Evolutionary conservation across 345 rosid species (phyloP).

Genomic region (Isatis tinctoria): DNA sequence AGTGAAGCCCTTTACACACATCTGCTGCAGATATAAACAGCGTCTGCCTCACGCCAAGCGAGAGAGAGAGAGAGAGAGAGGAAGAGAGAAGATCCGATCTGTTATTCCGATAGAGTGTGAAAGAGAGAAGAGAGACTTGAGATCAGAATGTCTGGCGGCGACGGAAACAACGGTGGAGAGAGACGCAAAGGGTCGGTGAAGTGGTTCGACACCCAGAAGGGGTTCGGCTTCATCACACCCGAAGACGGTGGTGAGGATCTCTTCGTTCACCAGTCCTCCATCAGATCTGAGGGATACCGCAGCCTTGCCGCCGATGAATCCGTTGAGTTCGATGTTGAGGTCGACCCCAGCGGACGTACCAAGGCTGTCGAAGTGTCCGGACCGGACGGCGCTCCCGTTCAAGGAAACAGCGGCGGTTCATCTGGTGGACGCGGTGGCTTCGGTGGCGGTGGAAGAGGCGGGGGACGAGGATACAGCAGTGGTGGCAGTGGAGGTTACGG

Average conservation of each 20-base stretch:
- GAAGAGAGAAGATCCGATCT: conserved; percentile 18
- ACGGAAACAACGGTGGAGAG: conserved; percentile 16
- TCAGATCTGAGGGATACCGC: conserved; percentile 72
- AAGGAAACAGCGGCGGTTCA: conserved; percentile 15
- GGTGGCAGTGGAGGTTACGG: conserved; percentile 15
- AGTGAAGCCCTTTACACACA: conserved; percentile 15
- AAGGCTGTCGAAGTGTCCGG: conserved; percentile 85
- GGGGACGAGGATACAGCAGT: conserved; percentile 12
- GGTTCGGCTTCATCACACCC: conserved; percentile 89
- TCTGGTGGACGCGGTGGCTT: conserved; percentile 30
- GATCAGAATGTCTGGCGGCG: conserved; percentile 27
- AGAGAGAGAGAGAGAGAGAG: conserved; percentile 4
- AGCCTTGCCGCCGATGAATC: conserved; percentile 63
- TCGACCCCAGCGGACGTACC: conserved; percentile 49
- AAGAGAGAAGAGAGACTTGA: no score
- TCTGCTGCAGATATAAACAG: conserved; percentile 30
- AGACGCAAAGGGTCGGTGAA: conserved; percentile 54
- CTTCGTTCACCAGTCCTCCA: conserved; percentile 85
- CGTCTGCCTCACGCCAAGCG: conserved; percentile 11
- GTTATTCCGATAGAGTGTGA: background rate
- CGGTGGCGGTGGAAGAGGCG: conserved; percentile 27
- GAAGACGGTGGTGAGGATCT: conserved; percentile 81
- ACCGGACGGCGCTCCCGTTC: conserved; percentile 41
- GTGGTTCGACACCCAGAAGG: conserved; percentile 78
- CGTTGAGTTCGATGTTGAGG: conserved; percentile 51